Base-by-base conservation (phyloP, 2,329 filamentous ascomycete genomes). In the Tolypocladium ophioglossoides region DNA sequence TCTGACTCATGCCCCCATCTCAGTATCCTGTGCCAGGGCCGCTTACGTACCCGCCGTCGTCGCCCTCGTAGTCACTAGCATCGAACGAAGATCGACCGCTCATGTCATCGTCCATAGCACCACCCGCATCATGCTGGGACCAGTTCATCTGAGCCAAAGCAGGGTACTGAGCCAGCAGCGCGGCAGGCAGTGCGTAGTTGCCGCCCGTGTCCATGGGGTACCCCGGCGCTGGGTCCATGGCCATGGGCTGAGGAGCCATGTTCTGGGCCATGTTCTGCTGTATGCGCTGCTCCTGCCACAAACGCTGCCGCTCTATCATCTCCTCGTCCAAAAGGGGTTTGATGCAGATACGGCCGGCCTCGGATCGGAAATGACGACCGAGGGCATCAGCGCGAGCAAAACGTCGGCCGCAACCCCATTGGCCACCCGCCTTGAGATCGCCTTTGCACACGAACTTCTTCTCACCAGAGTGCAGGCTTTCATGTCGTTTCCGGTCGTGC, bases 401-500 rank as follows among this genome's bases (percentile, higher is more conserved):
- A 11, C 91, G 83, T 57, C 94, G 82, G 4, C 90, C 90, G 62
- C 94, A 99, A 22, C 94, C 94, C 94, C 94, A 99, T 60, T 87
- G 83, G 6, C 86, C 86, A 49, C 86, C 85, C 2, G 83, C 83
- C 61, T 92, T 91, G 51, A 99, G 82, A 55, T 91, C 88, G 52
- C 94, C 94, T 61, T 90, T 91, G 72, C 94, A 99, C 9, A 97
- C 89, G 67, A 97, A 99, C 67, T 96, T 97, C 82, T 97, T 99
- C 74, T 99, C 94, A 44, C 94, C 94, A 0, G 89, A 95, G 66
- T 99, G 94, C 44, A 99, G 75, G 40, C 92, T 91, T 72, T 99
- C 94, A 70, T 99, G 94, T 40, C 94, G 86, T 72, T 99, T 99
- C 48, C 94, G 86, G 68, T 99, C 94, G 67, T 99, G 94, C 67